phyloP scores from a whole-genome alignment of 768 basidiomycete species.

The Pleurotus cornucopiae region DNA sequence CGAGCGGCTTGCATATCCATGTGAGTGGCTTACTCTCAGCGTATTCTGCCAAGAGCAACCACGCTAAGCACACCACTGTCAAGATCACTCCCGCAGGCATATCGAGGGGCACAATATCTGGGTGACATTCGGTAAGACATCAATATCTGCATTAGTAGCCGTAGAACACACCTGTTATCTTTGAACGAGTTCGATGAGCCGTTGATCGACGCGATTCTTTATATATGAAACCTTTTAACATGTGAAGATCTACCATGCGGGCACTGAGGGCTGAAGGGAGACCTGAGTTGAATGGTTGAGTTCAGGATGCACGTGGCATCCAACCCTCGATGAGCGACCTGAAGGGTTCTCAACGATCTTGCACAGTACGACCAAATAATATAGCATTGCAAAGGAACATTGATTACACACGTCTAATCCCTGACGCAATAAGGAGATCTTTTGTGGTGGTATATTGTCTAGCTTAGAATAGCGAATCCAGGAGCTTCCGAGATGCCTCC shows the following conservation, averaged over 20 bases:
- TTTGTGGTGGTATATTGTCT: neutral
- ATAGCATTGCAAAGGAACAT: neutral
- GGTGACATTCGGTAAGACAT: too few relatives aligned
- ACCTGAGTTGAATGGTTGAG: too few relatives aligned
- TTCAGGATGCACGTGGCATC: too few relatives aligned
- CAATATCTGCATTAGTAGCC: too few relatives aligned
- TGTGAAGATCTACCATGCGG: too few relatives aligned
- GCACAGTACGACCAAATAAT: neutral
- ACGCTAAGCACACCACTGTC: constrained; percentile 3
- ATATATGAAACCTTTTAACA: too few relatives aligned
- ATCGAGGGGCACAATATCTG: neutral
- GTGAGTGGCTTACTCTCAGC: neutral
- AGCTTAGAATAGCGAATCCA: constrained; percentile 61
- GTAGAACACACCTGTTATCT: too few relatives aligned
- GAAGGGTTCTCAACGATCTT: neutral
- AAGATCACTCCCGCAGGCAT: constrained; percentile 2
- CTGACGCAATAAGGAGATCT: neutral
- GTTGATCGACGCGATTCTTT: too few relatives aligned
- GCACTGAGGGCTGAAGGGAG: too few relatives aligned
- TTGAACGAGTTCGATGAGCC: too few relatives aligned
- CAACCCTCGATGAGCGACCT: too few relatives aligned
- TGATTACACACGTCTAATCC: neutral
- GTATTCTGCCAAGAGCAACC: constrained; percentile 7
- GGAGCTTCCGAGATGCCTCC: constrained; percentile 78
- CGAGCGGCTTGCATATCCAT: constrained; percentile 7